A percentile compares a stretch with the other conserved stretches of the same genome.
Conservation (phyloP, 352 stramenopile species). For the Phytophthora sojae region DNA sequence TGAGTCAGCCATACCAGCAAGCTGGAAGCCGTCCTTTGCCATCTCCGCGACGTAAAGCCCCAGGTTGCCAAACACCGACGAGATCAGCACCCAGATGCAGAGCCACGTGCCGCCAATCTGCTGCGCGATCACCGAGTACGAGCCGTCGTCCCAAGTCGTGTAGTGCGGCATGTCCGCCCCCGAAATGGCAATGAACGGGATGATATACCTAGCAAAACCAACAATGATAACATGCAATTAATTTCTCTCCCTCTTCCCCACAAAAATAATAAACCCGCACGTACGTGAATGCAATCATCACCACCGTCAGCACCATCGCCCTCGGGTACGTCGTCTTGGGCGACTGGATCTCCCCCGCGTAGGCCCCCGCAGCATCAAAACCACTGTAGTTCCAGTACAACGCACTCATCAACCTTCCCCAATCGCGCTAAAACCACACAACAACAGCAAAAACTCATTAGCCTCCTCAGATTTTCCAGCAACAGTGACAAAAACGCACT, state of each 20-base stretch:
- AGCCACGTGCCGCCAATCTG: slow-evolving; percentile 71
- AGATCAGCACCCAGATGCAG: slow-evolving; percentile 81
- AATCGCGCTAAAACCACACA: slow-evolving; percentile 50
- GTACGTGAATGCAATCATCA: slow-evolving; percentile 80
- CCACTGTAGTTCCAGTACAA: slow-evolving; percentile 90
- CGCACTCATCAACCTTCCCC: slow-evolving; percentile 66
- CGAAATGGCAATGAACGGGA: slow-evolving; percentile 76
- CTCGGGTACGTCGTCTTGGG: slow-evolving; percentile 76
- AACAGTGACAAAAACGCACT: slow-evolving; percentile 6
- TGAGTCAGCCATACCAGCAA: slow-evolving; percentile 85
- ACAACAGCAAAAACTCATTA: slow-evolving; percentile 6
- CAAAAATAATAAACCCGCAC: background rate
- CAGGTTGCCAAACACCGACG: slow-evolving; percentile 79
- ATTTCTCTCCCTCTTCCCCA: background rate
- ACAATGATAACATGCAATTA: background rate
- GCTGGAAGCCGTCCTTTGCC: slow-evolving; percentile 83
- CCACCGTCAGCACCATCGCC: slow-evolving; percentile 80
- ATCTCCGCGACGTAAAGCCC: slow-evolving; percentile 87
- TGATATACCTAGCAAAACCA: slow-evolving; percentile 50
- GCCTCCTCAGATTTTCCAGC: background rate
- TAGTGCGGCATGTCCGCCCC: slow-evolving; percentile 79
- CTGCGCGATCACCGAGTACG: slow-evolving; percentile 77
- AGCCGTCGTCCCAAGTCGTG: slow-evolving; percentile 79
- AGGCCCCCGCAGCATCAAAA: slow-evolving; percentile 77
- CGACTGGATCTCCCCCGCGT: slow-evolving; percentile 76